phyloP scores from a whole-genome alignment of 768 basidiomycete species.

The Galerina marginata region DNA sequence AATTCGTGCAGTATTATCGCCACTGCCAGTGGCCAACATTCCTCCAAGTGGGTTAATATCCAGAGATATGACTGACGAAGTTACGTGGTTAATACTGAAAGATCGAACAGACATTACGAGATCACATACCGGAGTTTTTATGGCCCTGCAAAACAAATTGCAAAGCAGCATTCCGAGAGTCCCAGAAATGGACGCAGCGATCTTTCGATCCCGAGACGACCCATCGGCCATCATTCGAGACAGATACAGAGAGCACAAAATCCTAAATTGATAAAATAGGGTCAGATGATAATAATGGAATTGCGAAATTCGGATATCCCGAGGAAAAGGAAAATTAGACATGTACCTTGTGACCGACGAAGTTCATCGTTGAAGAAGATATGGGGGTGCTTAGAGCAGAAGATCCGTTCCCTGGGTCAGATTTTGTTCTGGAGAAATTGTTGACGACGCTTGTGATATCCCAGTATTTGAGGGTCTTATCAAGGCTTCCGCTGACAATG shows the following conservation, averaged over 20 bases:
- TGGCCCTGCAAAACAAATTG: conserved; percentile 87
- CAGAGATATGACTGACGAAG: conserved; percentile 48
- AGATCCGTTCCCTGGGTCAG: neutral
- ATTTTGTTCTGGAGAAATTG: neutral
- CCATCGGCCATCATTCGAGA: conserved; percentile 89
- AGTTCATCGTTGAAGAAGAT: conserved; percentile 51
- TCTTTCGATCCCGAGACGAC: conserved; percentile 96
- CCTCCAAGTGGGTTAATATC: conserved; percentile 48
- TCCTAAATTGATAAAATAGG: conserved; percentile 42
- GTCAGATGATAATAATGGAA: conserved; percentile 8
- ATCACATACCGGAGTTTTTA: conserved; percentile 22
- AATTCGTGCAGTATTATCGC: conserved; percentile 55
- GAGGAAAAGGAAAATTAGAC: conserved; percentile 17
- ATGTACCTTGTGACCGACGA: conserved; percentile 88
- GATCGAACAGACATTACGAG: neutral
- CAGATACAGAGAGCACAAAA: conserved; percentile 58
- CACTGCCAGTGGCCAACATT: conserved; percentile 55
- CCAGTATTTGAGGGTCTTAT: conserved; percentile 88
- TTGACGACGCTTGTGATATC: conserved; percentile 78
- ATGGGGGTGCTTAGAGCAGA: conserved; percentile 48
- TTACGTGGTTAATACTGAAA: neutral
- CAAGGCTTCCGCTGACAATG: conserved; percentile 89
- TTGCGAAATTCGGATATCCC: neutral
- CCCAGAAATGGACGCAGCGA: conserved; percentile 93
- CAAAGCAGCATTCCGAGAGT: conserved; percentile 71